These are phyloP conservation scores for Yamadazyma olivae DNA, from an alignment of 805 yeast genomes.

Conservation along the genomic window DNA sequence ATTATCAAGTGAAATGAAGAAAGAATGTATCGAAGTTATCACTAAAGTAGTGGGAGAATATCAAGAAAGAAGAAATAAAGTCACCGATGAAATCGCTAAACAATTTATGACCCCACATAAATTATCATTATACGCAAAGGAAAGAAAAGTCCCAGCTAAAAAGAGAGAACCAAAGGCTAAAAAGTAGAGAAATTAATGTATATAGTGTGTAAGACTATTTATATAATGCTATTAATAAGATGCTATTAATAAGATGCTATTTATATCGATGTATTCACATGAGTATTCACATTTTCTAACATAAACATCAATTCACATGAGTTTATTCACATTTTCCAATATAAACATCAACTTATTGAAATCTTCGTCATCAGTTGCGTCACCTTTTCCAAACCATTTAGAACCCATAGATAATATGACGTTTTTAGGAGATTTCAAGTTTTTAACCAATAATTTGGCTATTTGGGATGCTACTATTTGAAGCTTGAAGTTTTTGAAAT, in stretches of 20 bases:
- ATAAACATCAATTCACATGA: conserved; percentile 1
- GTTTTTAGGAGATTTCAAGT: conserved; percentile 31
- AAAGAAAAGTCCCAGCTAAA: conserved; percentile 71
- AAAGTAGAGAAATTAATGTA: neutral
- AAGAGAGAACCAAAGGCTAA: conserved; percentile 38
- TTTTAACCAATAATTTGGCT: conserved; percentile 36
- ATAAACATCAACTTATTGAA: conserved; percentile 46
- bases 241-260: neutral
- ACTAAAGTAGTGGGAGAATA: conserved; percentile 77
- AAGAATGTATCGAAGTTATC: conserved; percentile 74
- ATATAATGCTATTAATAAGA: neutral
- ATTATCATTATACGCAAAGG: conserved; percentile 69
- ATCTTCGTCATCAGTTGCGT: conserved; percentile 28
- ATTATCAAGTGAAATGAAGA: conserved; percentile 91
- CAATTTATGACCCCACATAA: conserved; percentile 83
- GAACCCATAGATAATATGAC: conserved; percentile 45
- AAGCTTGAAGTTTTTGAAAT: conserved; percentile 43
- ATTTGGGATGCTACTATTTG: conserved; percentile 49
- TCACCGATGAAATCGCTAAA: conserved; percentile 59
- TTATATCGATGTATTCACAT: too few species aligned
- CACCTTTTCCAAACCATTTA: conserved; percentile 43
- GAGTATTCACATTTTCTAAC: too few species aligned
- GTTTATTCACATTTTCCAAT: conserved; percentile 25
- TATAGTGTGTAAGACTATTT: neutral
- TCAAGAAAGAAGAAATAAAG: conserved; percentile 71